phyloP scores from a whole-genome alignment of 2,329 filamentous ascomycete species.

The Botrytis sinoallii region DNA sequence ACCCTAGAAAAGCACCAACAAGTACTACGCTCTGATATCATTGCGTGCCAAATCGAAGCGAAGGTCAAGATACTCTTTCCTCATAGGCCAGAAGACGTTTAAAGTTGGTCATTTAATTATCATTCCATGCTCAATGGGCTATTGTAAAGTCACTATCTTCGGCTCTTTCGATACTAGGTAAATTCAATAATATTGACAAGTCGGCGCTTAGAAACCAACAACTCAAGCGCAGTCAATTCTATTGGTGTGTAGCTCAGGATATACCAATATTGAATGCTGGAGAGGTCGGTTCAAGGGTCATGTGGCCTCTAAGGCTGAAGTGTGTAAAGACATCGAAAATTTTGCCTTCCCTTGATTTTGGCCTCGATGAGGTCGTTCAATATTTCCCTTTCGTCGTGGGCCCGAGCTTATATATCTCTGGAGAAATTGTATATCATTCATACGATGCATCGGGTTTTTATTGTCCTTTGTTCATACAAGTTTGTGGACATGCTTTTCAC shows the following conservation, averaged over 20 bases:
- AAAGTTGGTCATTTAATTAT: neutral
- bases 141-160: neutral
- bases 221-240: neutral
- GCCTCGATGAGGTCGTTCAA: neutral
- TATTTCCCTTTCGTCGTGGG: neutral
- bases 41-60: neutral
- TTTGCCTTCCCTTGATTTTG: neutral
- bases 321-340: neutral
- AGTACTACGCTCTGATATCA: neutral
- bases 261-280: constrained; percentile 3
- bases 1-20: neutral
- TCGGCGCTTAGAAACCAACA: neutral
- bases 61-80: neutral
- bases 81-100: neutral
- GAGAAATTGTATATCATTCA: constrained; percentile 2
- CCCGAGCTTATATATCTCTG: neutral
- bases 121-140: neutral
- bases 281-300: neutral
- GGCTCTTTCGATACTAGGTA: neutral
- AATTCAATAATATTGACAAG: neutral
- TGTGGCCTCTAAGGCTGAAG: constrained; percentile 5
- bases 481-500: neutral
- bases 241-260: neutral
- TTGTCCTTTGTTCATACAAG: neutral
- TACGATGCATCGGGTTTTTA: neutral